These are phyloP conservation scores for Epichloe aotearoae DNA, from an alignment of 2,329 filamentous ascomycete species.

Conservation along the genomic window DNA sequence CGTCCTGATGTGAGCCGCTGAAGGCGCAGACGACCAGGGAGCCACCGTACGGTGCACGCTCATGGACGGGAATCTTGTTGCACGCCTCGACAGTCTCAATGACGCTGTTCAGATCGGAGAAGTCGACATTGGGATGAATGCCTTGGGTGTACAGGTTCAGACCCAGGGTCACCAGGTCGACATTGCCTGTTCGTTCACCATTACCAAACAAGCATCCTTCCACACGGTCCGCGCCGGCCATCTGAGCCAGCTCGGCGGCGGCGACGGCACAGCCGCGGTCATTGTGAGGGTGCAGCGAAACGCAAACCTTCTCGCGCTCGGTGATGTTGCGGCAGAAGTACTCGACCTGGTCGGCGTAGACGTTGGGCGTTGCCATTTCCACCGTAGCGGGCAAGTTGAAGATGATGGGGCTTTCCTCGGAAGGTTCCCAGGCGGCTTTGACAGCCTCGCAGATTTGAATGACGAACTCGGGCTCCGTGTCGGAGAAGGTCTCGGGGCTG, in stretches of 20 bases:
- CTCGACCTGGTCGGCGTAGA: conserved; percentile 93
- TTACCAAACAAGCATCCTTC: conserved; percentile 84
- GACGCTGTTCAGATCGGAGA: conserved; percentile 74
- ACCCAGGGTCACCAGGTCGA: conserved; percentile 83
- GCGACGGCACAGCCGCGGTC: conserved; percentile 57
- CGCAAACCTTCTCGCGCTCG: conserved; percentile 74
- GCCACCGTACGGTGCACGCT: conserved; percentile 79
- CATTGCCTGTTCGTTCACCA: conserved; percentile 89
- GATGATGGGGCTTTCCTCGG: conserved; percentile 68
- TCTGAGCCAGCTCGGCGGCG: conserved; percentile 83
- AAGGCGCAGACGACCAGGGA: conserved; percentile 88
- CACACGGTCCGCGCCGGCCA: conserved; percentile 90
- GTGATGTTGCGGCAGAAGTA: conserved; percentile 82
- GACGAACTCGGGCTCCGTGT: conserved; percentile 73
- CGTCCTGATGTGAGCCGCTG: conserved; percentile 85
- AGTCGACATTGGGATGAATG: conserved; percentile 72
- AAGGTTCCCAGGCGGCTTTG: conserved; percentile 84
- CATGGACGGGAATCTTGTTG: conserved; percentile 90
- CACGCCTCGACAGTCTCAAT: conserved; percentile 84
- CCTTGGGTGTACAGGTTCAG: conserved; percentile 95
- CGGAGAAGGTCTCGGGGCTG: conserved; percentile 80
- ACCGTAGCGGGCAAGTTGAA: conserved; percentile 96
- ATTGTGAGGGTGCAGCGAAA: conserved; percentile 90
- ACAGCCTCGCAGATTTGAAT: conserved; percentile 82
- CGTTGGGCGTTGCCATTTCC: conserved; percentile 86